Evolutionary conservation across 352 stramenopile species (phyloP), one percentile per base, ranked within the genome.

Genomic region (Phytopythium vexans): DNA sequence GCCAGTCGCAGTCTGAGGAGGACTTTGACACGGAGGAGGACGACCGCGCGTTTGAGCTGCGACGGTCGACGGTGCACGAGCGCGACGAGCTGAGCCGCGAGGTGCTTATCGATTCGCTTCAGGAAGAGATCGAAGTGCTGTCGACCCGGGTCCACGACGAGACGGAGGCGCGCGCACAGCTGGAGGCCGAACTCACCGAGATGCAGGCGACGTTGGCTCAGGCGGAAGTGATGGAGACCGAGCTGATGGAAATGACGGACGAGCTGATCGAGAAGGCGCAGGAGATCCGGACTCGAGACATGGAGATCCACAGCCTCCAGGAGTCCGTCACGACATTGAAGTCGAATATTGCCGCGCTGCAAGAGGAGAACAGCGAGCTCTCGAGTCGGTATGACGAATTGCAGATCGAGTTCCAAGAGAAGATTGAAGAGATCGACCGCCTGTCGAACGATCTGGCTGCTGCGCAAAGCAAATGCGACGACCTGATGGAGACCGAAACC

Each of bases 221-320:
- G 34, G 70, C 75, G 36, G 78, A 91, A 32, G 77, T 78, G 10
- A 88, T 94, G 75, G 81, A 94, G 52, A 56, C 56, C 2, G 84
- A 92, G 45, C 81, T 94, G 54, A 75, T 64, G 0, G 79, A 90
- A 37, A 89, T 92, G 77, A 77, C 73, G 6, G 82, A 92, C 39
- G 80, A 94, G 52, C 47, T 92, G 48, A 89, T 91, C 41, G 73
- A 61, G 10, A 91, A 92, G 46, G 75, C 77, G 15, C 76, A 90
- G 48, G 77, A 86, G 37, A 84, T 92, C 31, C 75, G 74, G 15
- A 60, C 70, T 34, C 74, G 72, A 27, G 77, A 89, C 27, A 58
- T 82, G n/a, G 62, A 87, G 56, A 83, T 92, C 44, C 68, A 88
- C 60, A 54, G 56, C 12, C 45, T 89, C 7, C 66, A 74, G 27